Evolutionary conservation across 495 filamentous ascomycete genomes (phyloP), one percentile per base, ranked within the genome.

Genomic region (Aspergillus conjunctus): DNA sequence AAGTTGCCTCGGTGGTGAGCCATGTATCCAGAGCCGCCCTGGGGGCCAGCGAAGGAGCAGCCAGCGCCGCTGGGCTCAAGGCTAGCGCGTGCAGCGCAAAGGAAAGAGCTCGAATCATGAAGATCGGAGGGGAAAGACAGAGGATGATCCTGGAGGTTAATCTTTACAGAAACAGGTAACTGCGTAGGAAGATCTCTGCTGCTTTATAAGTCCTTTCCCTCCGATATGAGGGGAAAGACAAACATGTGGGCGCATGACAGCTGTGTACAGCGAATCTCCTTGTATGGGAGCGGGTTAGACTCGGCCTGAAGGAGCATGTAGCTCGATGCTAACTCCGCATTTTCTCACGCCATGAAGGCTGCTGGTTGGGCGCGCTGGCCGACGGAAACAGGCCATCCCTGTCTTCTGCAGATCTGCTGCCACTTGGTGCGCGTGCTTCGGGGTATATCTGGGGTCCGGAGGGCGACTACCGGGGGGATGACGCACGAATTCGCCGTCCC

Each of bases 1-100:
- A 72, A 7, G 78, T 68, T 1, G 73, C 79, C 66, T 89, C 82
- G 1, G 68, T 71, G 41, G 74, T 54, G 62, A 90, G 76, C 77
- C 82, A 89, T 15, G 73, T 69, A 63, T 83, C 78, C 26, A 74
- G 41, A 55, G 68, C 57, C 22, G 63, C 67, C 21, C 69, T 66
- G 43, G 67, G 46, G 0, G 32, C 56, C 18, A 72, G 37, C 14
- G 65, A 52, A 11, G 70, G 68, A 18, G 62, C 60, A 21, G 69
- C 71, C 4, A 73, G 8, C 1, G 54, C 69, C 12, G 61, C 56
- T 7, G 66, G 60, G 53, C 63, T 58, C 22, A 73, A 18, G 32
- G 63, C 58, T 7, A 72, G 58, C 57, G 69, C 69, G 22, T 65
- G 68, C 3, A 71, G 67, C 61, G 67, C 61, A 61, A 62, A 6